Base-by-base conservation (phyloP, 2,329 filamentous ascomycete genomes). In the Bipolaris victoriae region DNA sequence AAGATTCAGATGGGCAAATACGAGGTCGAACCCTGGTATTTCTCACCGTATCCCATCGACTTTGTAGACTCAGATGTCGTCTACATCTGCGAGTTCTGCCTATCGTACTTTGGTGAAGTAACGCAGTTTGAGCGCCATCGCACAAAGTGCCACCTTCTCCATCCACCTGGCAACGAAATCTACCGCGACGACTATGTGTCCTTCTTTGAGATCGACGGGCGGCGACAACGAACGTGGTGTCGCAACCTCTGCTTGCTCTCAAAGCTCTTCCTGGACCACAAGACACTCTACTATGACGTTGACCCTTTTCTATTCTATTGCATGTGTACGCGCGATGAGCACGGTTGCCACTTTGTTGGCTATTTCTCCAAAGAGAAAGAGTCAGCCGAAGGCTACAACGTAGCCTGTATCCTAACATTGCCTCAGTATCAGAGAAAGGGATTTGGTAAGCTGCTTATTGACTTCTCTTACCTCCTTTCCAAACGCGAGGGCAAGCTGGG, bases 331-430 rank as follows among this genome's bases (percentile, higher is more conserved):
- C 88, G 90, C 65, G 91, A 93, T 63, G 92, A 96, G 48, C 89
- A 92, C 68, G 95, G 95, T 13, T 95, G 90, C 69, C 95, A 98
- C 72, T 85, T 99, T 48, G 91, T 99, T 24, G 95, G 95, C n/a
- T 99, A 97, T 74, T 99, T 99, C 77, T 96, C 91, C 54, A 99
- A 99, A 75, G 95, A 99, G 77, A 99, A 99, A 68, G 95, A 99
- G 77, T 94, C 90, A 37, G 92, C 92, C 0, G 96, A 99, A 69
- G 92, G 91, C 29, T 99, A 98, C 84, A 99, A 99, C 73, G 89
- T 99, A 31, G 96, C 95, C 4, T 99, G 96, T 84, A 99, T 99
- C 74, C 82, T 99, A 57, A 99, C 95, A 0, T 82, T 99, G 3
- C 95, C 95, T 0, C 96, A 99, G 74, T 98, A 96, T 68, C 95